Conservation (phyloP, 257 asterid genomes). For the Cordia subcordata region DNA sequence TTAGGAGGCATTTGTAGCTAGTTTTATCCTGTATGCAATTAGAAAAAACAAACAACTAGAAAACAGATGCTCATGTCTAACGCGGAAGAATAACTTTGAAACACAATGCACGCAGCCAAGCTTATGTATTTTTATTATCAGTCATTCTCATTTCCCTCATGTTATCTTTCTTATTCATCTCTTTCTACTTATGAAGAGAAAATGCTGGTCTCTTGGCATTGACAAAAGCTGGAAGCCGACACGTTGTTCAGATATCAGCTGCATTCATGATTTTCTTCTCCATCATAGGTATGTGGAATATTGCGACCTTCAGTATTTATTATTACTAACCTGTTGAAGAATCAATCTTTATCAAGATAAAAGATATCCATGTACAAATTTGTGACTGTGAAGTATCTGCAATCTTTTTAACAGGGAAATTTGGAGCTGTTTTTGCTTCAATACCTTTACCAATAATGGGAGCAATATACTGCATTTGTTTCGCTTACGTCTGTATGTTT, state of each 20-base stretch:
- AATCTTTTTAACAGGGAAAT: constrained; percentile 44
- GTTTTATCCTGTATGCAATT: too few relatives aligned
- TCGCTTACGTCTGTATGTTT: constrained; percentile 64
- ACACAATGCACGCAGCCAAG: too few relatives aligned
- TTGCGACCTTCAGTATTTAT: background rate
- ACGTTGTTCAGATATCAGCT: constrained; percentile 68
- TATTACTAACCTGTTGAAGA: background rate
- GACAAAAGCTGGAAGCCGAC: constrained; percentile 78
- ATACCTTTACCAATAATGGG: constrained; percentile 71
- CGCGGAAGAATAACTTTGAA: too few relatives aligned
- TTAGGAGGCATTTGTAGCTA: too few relatives aligned
- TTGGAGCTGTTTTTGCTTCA: constrained; percentile 72
- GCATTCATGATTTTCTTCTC: constrained; percentile 73
- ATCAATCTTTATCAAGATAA: background rate
- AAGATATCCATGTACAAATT: background rate
- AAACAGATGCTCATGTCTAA: too few relatives aligned
- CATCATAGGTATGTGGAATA: constrained; percentile 40
- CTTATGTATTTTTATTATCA: background rate
- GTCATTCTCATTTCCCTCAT: background rate
- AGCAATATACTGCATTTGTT: constrained; percentile 66
- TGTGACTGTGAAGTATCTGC: background rate
- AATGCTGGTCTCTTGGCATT: constrained; percentile 76
- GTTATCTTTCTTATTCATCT: background rate
- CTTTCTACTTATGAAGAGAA: constrained; percentile 34
- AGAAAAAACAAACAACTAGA: too few relatives aligned